Evolutionary conservation across 345 rosid species (phyloP).

Genomic region (Arabis hirsuta): DNA sequence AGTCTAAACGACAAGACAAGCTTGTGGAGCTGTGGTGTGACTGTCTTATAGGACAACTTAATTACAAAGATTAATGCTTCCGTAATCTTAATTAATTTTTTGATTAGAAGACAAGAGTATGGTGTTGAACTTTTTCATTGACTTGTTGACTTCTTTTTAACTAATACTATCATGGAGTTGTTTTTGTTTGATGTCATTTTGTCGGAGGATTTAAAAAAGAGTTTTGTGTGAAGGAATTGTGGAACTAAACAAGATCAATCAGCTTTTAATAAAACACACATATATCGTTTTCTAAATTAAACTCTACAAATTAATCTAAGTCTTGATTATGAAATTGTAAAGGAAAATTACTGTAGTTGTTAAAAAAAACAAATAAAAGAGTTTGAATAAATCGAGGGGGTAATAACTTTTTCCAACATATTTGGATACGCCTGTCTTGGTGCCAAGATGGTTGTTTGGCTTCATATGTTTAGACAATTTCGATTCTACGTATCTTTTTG

Average conservation of each 20-base stretch:
- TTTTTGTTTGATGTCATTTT: conserved; percentile 41
- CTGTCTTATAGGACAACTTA: conserved; percentile 37
- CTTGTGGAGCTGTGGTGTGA: conserved; percentile 40
- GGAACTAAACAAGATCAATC: neutral
- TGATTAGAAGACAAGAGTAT: conserved; percentile 28
- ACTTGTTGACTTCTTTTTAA: conserved; percentile 36
- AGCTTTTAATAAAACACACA: neutral
- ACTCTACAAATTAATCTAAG: neutral
- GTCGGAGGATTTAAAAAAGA: conserved; percentile 21
- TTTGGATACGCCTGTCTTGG: conserved; percentile 46
- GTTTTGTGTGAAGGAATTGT: neutral
- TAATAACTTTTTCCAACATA: conserved; percentile 43
- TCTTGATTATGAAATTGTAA: neutral
- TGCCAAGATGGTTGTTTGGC: conserved; percentile 46
- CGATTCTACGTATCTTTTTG: conserved; percentile 46
- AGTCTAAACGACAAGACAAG: conserved; percentile 39
- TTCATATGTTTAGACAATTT: conserved; percentile 42
- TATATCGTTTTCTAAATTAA: neutral
- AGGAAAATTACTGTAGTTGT: neutral
- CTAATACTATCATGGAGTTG: conserved; percentile 36
- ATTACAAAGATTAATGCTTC: conserved; percentile 32
- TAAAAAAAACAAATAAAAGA: neutral
- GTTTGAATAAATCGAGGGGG: conserved; percentile 30
- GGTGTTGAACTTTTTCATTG: conserved; percentile 34
- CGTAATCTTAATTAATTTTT: conserved; percentile 31